Conservation (phyloP, 1,284 basidiomycete species). For the Apiotrichum laibachii region DNA sequence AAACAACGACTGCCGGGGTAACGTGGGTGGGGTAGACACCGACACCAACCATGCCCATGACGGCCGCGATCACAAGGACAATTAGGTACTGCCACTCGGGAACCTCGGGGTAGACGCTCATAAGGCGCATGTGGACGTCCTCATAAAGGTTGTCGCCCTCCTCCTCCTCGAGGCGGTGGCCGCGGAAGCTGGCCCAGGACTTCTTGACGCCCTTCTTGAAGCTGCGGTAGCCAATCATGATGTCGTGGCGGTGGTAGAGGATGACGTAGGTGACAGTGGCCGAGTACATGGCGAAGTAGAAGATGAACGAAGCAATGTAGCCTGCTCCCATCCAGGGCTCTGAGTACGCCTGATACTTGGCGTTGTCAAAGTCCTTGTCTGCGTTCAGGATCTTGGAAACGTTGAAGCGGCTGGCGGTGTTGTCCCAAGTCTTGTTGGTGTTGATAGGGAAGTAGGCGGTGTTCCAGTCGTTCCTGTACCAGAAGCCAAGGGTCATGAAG, state of each 20-base stretch:
- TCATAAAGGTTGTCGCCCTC: slow-evolving; percentile 29
- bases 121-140: slow-evolving; percentile 34
- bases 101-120: slow-evolving; percentile 56
- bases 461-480: slow-evolving; percentile 32
- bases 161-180: slow-evolving; percentile 45
- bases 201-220: slow-evolving; percentile 27
- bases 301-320: slow-evolving; percentile 35
- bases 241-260: slow-evolving; percentile 49
- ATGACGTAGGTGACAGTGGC: slow-evolving; percentile 30
- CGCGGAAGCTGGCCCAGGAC: background rate
- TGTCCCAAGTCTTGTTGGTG: slow-evolving; percentile 21
- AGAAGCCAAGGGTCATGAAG: slow-evolving; percentile 22
- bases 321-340: slow-evolving; percentile 39
- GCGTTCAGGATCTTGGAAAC: slow-evolving; percentile 41
- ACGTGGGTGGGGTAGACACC: slow-evolving; percentile 14
- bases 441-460: slow-evolving; percentile 43
- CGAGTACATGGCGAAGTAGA: slow-evolving; percentile 42
- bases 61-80: slow-evolving; percentile 13
- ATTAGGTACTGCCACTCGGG: slow-evolving; percentile 21
- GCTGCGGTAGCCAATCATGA: slow-evolving; percentile 37
- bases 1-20: slow-evolving; percentile 16
- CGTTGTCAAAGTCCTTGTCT: slow-evolving; percentile 31
- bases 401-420: slow-evolving; percentile 38
- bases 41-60: slow-evolving; percentile 15
- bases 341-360: slow-evolving; percentile 39